Base-by-base conservation (phyloP, 495 filamentous ascomycete genomes). In the Penicillium cosmopolitanum region DNA sequence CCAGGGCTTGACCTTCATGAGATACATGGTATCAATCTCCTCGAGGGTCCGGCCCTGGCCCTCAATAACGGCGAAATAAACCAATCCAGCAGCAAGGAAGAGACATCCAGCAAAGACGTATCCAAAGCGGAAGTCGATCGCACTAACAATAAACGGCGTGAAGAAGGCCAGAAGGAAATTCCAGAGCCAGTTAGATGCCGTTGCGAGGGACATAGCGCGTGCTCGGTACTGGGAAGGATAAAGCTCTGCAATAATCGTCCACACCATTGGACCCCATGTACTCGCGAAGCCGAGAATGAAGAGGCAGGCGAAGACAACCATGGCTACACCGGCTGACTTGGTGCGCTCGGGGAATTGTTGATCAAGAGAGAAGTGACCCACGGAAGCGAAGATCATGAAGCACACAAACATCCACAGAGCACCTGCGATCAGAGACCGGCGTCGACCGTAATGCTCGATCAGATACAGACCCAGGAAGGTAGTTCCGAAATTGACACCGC, bases 111-210 rank as follows among this genome's bases (percentile, higher is more conserved):
- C 90, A 62, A 94, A 93, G 53, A 95, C 84, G 68, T 90, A 94
- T 5, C 91, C 90, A 69, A 89, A 92, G 0, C 77, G 72, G 73
- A 87, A 93, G 46, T 84, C 80, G 57, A 95, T 93, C 4, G 80
- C 83, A 1, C 73, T 70, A 1, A 82, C 85, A 61, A 91, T 90
- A 64, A 90, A 87, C 0, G 90, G 89, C 0, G 91, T 92, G 73
- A 93, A 89, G 75, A 94, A 92, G 1, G 85, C 84, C 46, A 95
- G 80, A 50, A 94, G 70, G 75, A 94, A 96, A 68, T 95, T 96
- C 88, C 88, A 95, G 21, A 88, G 80, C 92, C 92, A 96, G 73
- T 95, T 96, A 11, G 85, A 85, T 0, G 89, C 85, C 0, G 92
- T 94, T 4, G 88, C 87, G 4, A 92, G 71, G 8, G 87, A 88